Evolutionary conservation across 164 flowering plant species (phyloP).

Genomic region (Magnolia changhungtana): DNA sequence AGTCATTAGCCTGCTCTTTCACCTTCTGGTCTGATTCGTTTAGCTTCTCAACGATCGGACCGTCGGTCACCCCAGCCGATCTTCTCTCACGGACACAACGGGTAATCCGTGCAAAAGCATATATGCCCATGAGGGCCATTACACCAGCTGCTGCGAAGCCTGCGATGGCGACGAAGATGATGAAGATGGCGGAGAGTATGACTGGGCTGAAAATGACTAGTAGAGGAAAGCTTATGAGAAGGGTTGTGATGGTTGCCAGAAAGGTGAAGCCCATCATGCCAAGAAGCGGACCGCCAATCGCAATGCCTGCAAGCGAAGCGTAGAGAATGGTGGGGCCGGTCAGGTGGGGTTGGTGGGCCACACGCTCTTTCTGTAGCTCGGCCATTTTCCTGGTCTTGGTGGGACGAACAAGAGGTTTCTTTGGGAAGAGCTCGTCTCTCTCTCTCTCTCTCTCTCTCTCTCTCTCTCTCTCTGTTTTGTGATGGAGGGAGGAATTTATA

Average conservation of each 20-base stretch:
- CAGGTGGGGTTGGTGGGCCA: background rate
- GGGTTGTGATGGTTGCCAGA: constrained; percentile 16
- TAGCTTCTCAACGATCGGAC: background rate
- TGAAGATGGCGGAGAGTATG: constrained; percentile 12
- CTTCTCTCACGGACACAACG: background rate
- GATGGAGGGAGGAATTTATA: no score
- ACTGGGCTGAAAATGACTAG: constrained; percentile 31
- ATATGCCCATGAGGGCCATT: constrained; percentile 22
- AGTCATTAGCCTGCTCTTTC: constrained; percentile 11
- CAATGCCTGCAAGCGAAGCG: constrained; percentile 21
- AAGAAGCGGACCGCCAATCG: constrained; percentile 23
- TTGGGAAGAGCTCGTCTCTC: background rate
- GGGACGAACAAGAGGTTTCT: no score
- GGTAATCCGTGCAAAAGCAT: constrained; percentile 19
- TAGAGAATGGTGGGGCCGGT: constrained; percentile 3
- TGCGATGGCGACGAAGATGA: constrained; percentile 13
- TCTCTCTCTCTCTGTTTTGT: background rate
- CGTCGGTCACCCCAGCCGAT: background rate
- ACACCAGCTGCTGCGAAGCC: constrained; percentile 21
- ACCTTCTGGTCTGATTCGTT: constrained; percentile 2
- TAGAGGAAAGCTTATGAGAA: constrained; percentile 27
- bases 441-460: constrained; percentile 2
- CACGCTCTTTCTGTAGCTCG: no score
- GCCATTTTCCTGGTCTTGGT: background rate
- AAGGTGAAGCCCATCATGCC: constrained; percentile 25